phyloP scores from a whole-genome alignment of 2,329 filamentous ascomycete genomes.

The Nannizzia gypsea region DNA sequence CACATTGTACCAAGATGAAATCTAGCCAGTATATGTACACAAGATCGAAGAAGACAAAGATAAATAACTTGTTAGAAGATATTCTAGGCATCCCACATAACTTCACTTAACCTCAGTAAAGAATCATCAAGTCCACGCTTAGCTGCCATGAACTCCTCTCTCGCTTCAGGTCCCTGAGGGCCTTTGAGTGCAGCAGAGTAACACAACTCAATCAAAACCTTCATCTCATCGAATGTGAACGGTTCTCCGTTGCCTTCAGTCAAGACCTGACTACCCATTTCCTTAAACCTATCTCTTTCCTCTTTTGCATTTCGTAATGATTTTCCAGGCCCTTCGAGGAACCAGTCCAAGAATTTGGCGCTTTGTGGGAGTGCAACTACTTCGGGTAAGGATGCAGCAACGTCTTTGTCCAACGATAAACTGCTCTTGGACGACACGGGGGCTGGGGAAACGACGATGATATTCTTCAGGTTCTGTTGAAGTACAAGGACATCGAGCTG shows the following conservation, averaged over 20 bases:
- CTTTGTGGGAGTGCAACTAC: conserved; percentile 33
- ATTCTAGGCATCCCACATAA: conserved; percentile 37
- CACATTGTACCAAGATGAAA: background rate
- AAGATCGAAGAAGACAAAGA: background rate
- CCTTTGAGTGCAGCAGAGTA: conserved; percentile 36
- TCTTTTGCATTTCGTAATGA: conserved; percentile 35
- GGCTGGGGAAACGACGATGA: conserved; percentile 40
- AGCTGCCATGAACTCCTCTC: conserved; percentile 36
- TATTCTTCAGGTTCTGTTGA: conserved; percentile 92
- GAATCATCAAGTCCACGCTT: conserved; percentile 36
- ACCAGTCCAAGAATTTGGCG: conserved; percentile 38
- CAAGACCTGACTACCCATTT: conserved; percentile 25
- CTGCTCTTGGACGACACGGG: conserved; percentile 14
- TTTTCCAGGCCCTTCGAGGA: conserved; percentile 36
- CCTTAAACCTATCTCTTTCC: conserved; percentile 30
- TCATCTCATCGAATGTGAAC: conserved; percentile 37
- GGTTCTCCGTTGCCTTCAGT: conserved; percentile 31
- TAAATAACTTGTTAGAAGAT: background rate
- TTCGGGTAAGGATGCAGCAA: conserved; percentile 19
- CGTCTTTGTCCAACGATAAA: conserved; percentile 5
- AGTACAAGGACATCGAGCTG: conserved; percentile 88
- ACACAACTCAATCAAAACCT: conserved; percentile 35
- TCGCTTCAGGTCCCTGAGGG: conserved; percentile 28
- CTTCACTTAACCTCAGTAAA: conserved; percentile 34
- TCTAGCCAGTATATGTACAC: background rate